Evolutionary conservation across 139 green algal genomes (phyloP).

Genomic region (Spirogloea muscicola): DNA sequence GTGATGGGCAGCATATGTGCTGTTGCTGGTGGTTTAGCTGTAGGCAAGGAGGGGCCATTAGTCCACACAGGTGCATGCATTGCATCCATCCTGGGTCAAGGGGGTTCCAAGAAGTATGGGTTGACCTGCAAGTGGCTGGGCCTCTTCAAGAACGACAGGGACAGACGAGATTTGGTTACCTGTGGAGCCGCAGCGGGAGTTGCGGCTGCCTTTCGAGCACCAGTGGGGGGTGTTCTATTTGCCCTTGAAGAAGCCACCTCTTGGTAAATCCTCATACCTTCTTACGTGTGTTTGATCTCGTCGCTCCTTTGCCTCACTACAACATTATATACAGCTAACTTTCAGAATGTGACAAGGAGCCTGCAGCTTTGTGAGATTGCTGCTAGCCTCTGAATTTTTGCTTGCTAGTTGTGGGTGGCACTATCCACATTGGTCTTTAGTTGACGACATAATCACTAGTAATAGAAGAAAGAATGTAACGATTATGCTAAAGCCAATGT

Average conservation of each 20-base stretch:
- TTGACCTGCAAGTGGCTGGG: constrained; percentile 54
- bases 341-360: neutral
- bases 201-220: constrained; percentile 74
- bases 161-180: constrained; percentile 48
- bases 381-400: neutral
- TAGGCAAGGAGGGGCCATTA: constrained; percentile 83
- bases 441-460: too few relatives aligned
- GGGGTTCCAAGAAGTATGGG: constrained; percentile 30
- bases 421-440: neutral
- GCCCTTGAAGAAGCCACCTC: constrained; percentile 75
- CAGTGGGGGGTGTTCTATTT: constrained; percentile 81
- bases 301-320: neutral
- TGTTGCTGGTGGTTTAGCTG: constrained; percentile 68
- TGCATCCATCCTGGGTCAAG: constrained; percentile 53
- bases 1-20: constrained; percentile 57
- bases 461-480: too few relatives aligned
- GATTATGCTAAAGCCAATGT: too few relatives aligned
- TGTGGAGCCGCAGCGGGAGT: constrained; percentile 71
- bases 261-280: constrained; percentile 7
- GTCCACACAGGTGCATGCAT: constrained; percentile 74
- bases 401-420: neutral
- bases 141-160: constrained; percentile 53
- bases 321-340: too few relatives aligned
- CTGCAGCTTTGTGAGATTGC: neutral
- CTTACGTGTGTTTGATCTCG: neutral